phyloP scores from a whole-genome alignment of 2,329 filamentous ascomycete genomes.

The Ciborinia camelliae region DNA sequence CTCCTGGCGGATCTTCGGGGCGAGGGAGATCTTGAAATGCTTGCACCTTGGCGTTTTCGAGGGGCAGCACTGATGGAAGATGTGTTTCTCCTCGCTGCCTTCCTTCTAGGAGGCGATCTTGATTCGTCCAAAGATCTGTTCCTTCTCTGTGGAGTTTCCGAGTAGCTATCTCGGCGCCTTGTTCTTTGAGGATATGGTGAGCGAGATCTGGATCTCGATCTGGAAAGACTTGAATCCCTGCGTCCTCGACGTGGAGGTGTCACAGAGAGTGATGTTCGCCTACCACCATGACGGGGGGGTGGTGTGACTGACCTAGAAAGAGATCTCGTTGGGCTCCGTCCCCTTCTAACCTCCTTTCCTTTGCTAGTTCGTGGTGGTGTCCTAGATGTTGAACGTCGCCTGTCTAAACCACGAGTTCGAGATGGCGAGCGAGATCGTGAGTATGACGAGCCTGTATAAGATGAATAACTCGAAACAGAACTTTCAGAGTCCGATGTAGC shows the following conservation, averaged over 20 bases:
- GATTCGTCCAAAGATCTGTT: conserved; percentile 24
- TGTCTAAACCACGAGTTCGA: conserved; percentile 20
- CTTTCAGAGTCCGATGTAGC: conserved; percentile 60
- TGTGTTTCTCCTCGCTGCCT: conserved; percentile 25
- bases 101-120: conserved; percentile 26
- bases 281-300: conserved; percentile 23
- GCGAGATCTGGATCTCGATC: conserved; percentile 22
- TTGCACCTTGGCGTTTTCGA: conserved; percentile 25
- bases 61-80: conserved; percentile 31
- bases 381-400: conserved; percentile 19
- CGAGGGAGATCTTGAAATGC: conserved; percentile 27
- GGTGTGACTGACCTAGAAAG: conserved; percentile 26
- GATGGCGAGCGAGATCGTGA: conserved; percentile 41
- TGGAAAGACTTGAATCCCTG: conserved; percentile 28
- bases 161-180: conserved; percentile 25
- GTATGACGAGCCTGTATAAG: conserved; percentile 63
- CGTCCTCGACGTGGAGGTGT: conserved; percentile 28
- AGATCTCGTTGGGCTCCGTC: conserved; percentile 32
- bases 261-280: conserved; percentile 23
- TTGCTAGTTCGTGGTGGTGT: conserved; percentile 24
- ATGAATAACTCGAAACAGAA: conserved; percentile 73
- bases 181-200: conserved; percentile 24
- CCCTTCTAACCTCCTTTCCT: conserved; percentile 26
- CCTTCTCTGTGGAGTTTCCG: conserved; percentile 26
- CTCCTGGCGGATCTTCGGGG: conserved; percentile 17